Evolutionary conservation across 1,284 basidiomycete species (phyloP).

Genomic region (Ustilago tritici): DNA sequence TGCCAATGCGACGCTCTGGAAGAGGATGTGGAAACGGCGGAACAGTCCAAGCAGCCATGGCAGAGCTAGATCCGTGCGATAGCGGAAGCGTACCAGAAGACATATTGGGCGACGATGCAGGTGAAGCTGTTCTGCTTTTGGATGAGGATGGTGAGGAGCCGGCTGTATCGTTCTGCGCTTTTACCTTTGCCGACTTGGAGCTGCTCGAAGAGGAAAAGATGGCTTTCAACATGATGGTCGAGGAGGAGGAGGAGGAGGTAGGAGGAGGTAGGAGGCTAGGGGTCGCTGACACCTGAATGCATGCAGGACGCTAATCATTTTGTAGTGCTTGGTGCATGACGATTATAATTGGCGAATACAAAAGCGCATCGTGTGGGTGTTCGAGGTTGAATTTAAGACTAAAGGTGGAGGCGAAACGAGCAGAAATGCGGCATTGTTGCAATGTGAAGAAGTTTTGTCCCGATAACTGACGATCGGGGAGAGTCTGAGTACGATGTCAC

Average conservation of each 20-base stretch:
- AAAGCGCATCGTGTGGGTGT: background rate
- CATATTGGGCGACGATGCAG: constrained; percentile 23
- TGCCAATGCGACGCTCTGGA: constrained; percentile 45
- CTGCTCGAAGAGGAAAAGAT: constrained; percentile 35
- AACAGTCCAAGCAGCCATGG: constrained; percentile 42
- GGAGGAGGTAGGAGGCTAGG: constrained; percentile 1
- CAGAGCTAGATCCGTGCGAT: constrained; percentile 30
- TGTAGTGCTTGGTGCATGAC: background rate
- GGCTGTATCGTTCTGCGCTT: background rate
- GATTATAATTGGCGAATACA: background rate
- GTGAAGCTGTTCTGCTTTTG: constrained; percentile 10
- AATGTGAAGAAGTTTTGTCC: background rate
- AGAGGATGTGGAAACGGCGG: constrained; percentile 56
- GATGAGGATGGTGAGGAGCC: constrained; percentile 14
- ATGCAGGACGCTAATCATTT: constrained; percentile 12
- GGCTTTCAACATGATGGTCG: constrained; percentile 33
- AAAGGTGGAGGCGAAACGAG: constrained; percentile 1
- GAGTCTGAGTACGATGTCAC: too few relatives aligned
- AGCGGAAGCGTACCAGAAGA: constrained; percentile 16
- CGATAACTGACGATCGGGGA: too few relatives aligned
- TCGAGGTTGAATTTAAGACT: background rate
- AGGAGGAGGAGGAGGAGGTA: background rate
- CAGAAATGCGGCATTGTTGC: background rate
- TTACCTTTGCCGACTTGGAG: constrained; percentile 19
- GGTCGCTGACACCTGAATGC: constrained; percentile 6